Evolutionary conservation across 257 asterid genomes (phyloP).

Genomic region (Voacanga thouarsii): DNA sequence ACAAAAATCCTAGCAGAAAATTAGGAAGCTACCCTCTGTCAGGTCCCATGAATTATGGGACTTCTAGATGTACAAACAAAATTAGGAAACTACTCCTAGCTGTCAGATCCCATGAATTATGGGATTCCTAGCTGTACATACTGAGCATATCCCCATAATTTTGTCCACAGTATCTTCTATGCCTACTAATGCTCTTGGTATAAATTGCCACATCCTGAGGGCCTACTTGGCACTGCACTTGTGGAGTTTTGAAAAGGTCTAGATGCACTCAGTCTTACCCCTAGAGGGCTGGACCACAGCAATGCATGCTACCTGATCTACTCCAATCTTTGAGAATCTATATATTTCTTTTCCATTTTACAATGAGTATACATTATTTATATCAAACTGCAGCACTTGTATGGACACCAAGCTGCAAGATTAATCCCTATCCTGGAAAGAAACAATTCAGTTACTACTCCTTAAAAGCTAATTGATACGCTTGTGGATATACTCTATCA

Average conservation of each 20-base stretch:
- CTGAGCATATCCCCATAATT: too few relatives aligned
- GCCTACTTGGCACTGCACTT: too few relatives aligned
- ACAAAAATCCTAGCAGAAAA: too few relatives aligned
- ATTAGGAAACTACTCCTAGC: too few relatives aligned
- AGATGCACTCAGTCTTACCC: not conserved
- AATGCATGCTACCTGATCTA: not conserved
- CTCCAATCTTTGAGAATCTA: not conserved
- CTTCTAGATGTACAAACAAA: too few relatives aligned
- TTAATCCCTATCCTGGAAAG: constrained; percentile 4
- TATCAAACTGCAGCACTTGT: not conserved
- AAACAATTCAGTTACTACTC: not conserved
- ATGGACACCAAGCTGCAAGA: not conserved
- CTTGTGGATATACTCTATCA: not conserved
- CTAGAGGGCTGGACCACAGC: not conserved
- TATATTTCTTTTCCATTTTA: not conserved
- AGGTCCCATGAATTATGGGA: too few relatives aligned
- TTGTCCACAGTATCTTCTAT: not conserved
- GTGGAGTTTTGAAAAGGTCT: not conserved
- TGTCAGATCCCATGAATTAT: too few relatives aligned
- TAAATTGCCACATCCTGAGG: too few relatives aligned
- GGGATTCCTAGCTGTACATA: too few relatives aligned
- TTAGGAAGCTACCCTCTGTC: too few relatives aligned
- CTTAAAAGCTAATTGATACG: not conserved
- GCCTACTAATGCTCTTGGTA: not conserved
- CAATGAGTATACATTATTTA: not conserved